Evolutionary conservation across 169 alveolate genomes (phyloP).

Genomic region (Plasmodium coatneyi): DNA sequence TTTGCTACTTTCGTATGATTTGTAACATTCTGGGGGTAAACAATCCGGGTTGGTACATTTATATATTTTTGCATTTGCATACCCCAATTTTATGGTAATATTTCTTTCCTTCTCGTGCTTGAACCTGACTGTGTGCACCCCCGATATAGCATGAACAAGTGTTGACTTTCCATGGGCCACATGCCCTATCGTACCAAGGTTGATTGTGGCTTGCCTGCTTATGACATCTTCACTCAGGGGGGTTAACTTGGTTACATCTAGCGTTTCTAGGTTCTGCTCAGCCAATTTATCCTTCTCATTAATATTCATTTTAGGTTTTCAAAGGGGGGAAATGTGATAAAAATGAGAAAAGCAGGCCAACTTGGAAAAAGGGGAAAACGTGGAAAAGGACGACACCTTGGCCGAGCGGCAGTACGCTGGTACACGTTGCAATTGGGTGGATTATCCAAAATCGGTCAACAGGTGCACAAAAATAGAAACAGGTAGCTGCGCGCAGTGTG

Average conservation of each 20-base stretch:
- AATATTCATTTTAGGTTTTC: slow-evolving; percentile 44
- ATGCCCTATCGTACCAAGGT: slow-evolving; percentile 99
- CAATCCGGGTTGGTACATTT: slow-evolving; percentile 97
- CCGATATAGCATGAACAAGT: slow-evolving; percentile 97
- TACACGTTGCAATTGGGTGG: background rate
- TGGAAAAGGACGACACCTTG: background rate
- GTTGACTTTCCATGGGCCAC: slow-evolving; percentile 99
- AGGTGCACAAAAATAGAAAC: background rate
- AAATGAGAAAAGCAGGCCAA: background rate
- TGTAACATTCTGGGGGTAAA: slow-evolving; percentile 96
- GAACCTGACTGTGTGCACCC: slow-evolving; percentile 96
- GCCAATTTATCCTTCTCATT: slow-evolving; percentile 76
- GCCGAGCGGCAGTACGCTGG: background rate
- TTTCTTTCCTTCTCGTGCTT: slow-evolving; percentile 97
- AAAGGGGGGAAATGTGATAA: background rate
- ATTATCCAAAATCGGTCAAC: background rate
- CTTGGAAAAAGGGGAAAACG: background rate
- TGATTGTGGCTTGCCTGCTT: slow-evolving; percentile 98
- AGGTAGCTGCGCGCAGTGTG: background rate
- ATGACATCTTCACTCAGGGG: slow-evolving; percentile 99
- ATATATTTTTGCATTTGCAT: slow-evolving; percentile 99
- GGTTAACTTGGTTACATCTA: slow-evolving; percentile 92
- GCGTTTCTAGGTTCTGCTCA: slow-evolving; percentile 85
- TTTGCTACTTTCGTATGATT: slow-evolving; percentile 92
- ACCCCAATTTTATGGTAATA: slow-evolving; percentile 98